Evolutionary conservation across 345 rosid genomes (phyloP).

Genomic region (Sonneratia alba): DNA sequence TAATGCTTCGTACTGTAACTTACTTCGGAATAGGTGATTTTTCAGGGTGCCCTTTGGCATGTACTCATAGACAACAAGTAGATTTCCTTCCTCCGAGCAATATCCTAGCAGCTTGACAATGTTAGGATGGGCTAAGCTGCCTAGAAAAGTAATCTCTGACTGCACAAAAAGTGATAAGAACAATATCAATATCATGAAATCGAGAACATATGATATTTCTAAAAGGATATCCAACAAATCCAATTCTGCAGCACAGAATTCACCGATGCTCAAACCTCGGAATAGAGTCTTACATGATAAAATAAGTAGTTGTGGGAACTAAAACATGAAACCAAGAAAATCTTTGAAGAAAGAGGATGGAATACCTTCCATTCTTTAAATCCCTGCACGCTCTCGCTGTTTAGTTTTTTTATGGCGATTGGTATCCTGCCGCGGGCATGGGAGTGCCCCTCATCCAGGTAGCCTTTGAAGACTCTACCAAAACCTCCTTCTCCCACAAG

Average conservation of each 20-base stretch:
- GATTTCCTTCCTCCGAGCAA: not conserved
- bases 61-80: constrained; percentile 11
- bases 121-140: constrained; percentile 4
- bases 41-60: constrained; percentile 11
- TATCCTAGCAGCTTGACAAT: constrained; percentile 12
- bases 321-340: no score
- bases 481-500: constrained; percentile 7
- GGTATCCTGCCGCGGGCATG: not conserved
- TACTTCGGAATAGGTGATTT: constrained; percentile 12
- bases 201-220: no score
- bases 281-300: no score
- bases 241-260: no score
- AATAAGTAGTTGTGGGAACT: no score
- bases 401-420: constrained; percentile 9
- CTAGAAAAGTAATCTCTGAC: constrained; percentile 4
- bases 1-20: not conserved
- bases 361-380: constrained; percentile 9
- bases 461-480: constrained; percentile 10
- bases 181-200: no score
- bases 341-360: no score
- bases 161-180: not conserved
- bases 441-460: not conserved
- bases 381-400: not conserved
- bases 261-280: no score
- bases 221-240: no score